Conservation (phyloP, 2,329 filamentous ascomycete species). For the Aspergillus puulaauensis region DNA sequence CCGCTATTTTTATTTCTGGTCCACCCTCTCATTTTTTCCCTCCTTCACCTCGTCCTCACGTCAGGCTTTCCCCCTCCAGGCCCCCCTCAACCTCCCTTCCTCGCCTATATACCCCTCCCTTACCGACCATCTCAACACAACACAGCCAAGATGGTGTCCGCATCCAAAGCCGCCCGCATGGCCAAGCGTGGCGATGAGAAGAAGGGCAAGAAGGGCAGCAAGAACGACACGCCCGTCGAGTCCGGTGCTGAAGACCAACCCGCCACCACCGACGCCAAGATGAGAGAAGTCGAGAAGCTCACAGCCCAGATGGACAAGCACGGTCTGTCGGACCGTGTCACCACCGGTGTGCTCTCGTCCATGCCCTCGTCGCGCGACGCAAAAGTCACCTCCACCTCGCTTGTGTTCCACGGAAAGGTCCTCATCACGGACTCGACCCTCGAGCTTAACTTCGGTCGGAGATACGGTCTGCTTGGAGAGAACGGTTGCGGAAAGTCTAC, state of each 20-base stretch:
- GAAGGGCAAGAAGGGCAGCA: conserved; percentile 66
- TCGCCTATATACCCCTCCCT: conserved; percentile 7
- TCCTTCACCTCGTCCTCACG: conserved; percentile 14
- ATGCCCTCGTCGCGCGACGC: conserved; percentile 84
- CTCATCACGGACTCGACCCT: conserved; percentile 91
- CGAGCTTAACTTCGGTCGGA: conserved; percentile 87
- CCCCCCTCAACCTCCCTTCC: conserved; percentile 17
- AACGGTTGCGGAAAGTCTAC: conserved; percentile 99
- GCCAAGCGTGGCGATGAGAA: conserved; percentile 64
- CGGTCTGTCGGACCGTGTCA: conserved; percentile 95
- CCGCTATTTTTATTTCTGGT: conserved; percentile 29
- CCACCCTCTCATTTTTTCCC: conserved; percentile 34
- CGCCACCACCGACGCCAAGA: conserved; percentile 69
- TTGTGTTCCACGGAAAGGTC: conserved; percentile 97
- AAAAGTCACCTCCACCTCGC: conserved; percentile 89
- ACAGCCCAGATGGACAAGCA: conserved; percentile 93
- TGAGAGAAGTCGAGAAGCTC: conserved; percentile 81
- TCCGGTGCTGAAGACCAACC: conserved; percentile 61
- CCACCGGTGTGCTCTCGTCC: conserved; percentile 91
- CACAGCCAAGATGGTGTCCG: conserved; percentile 59
- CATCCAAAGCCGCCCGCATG: conserved; percentile 67
- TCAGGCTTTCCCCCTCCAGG: conserved; percentile 21
- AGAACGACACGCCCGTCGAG: conserved; percentile 68
- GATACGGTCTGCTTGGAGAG: conserved; percentile 94
- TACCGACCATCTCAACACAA: conserved; percentile 6